These are phyloP conservation scores for Xerocomellus dryophilus DNA, from an alignment of 768 basidiomycete species.

Conservation along the genomic window DNA sequence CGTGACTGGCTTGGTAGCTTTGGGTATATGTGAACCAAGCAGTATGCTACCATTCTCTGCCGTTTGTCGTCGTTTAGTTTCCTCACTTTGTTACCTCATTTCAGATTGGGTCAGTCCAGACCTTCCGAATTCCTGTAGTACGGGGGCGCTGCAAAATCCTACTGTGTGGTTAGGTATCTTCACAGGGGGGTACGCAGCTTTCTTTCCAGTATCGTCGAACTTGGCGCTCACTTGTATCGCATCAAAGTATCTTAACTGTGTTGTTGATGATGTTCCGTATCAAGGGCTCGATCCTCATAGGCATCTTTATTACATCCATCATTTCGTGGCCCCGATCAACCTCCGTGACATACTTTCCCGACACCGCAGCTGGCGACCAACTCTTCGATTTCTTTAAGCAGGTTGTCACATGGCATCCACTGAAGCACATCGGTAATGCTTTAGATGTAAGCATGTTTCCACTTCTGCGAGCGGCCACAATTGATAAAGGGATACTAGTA, in stretches of 20 bases:
- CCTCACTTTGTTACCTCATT: background rate
- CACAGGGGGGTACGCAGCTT: conserved; percentile 63
- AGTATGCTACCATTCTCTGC: conserved; percentile 25
- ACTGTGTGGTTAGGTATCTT: conserved; percentile 90
- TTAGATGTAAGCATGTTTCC: conserved; percentile 50
- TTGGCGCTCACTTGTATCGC: conserved; percentile 4
- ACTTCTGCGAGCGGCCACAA: background rate
- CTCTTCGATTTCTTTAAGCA: conserved; percentile 84
- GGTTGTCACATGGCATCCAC: conserved; percentile 70
- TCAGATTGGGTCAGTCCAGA: conserved; percentile 42
- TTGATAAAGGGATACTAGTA: conserved; percentile 37
- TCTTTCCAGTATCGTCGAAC: background rate
- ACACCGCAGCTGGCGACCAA: conserved; percentile 62
- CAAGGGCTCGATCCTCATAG: conserved; percentile 78
- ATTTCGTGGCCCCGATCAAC: conserved; percentile 88
- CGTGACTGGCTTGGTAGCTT: conserved; percentile 64
- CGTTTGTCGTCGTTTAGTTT: conserved; percentile 9
- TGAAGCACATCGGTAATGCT: conserved; percentile 60
- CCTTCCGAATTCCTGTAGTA: conserved; percentile 59
- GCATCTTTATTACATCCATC: conserved; percentile 80
- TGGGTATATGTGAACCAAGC: conserved; percentile 69
- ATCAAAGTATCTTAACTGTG: conserved; percentile 64
- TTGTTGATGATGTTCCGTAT: conserved; percentile 83
- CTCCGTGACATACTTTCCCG: conserved; percentile 76
- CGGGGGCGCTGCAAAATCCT: conserved; percentile 65